Percentiles rank a stretch among this genome's conserved stretches.
These are phyloP conservation scores for Breviolum minutum DNA, from an alignment of 73 alveolate genomes.

Conservation along the genomic window DNA sequence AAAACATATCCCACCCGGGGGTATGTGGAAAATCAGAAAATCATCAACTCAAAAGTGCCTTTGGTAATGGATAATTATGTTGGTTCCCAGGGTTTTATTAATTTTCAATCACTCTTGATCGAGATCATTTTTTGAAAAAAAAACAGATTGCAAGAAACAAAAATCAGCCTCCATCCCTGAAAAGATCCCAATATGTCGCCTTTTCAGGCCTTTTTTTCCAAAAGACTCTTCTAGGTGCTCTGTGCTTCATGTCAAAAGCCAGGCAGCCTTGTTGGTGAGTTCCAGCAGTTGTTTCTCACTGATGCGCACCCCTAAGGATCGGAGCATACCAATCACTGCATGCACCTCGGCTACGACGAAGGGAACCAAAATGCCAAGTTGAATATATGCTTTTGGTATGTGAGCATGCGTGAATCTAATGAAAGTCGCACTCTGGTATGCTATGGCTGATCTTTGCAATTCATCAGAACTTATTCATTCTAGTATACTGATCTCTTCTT, in stretches of 20 bases:
- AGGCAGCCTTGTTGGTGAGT: slow-evolving; percentile 40
- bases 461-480: not conserved
- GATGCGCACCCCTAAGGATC: slow-evolving; percentile 62
- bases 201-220: not conserved
- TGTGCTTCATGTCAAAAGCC: not conserved
- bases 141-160: not conserved
- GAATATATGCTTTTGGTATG: too few species aligned
- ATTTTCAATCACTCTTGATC: too few species aligned
- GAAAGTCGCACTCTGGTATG: too few species aligned
- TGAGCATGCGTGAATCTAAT: not conserved
- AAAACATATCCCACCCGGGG: too few species aligned
- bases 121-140: too few species aligned
- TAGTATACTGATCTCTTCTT: too few species aligned
- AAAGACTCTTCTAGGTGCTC: not conserved
- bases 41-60: too few species aligned
- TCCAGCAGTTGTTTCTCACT: slow-evolving; percentile 65
- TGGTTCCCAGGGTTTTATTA: too few species aligned
- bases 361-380: not conserved
- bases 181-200: not conserved
- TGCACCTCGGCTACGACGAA: not conserved
- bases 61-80: too few species aligned
- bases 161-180: not conserved
- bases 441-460: not conserved
- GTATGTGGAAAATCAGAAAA: too few species aligned
- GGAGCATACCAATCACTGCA: slow-evolving; percentile 54